These are phyloP conservation scores for Nakazawaea ambrosiae DNA, from an alignment of 805 yeast genomes.

Conservation along the genomic window DNA sequence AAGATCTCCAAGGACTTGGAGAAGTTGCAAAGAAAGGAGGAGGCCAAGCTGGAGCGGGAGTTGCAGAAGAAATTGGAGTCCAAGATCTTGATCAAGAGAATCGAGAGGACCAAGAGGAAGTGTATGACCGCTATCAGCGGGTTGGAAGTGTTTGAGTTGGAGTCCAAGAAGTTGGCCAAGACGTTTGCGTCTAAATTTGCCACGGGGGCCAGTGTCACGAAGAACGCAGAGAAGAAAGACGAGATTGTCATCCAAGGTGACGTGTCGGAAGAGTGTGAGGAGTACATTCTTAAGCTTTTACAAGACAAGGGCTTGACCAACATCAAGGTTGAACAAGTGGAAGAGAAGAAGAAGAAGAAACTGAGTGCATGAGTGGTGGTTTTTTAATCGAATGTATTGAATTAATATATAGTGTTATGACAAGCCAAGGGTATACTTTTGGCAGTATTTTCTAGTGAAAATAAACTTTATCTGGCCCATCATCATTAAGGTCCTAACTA, in stretches of 20 bases:
- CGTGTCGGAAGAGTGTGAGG: slow-evolving; percentile 86
- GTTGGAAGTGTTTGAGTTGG: slow-evolving; percentile 81
- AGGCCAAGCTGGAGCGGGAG: slow-evolving; percentile 78
- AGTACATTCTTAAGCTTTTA: slow-evolving; percentile 58
- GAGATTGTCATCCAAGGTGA: slow-evolving; percentile 93
- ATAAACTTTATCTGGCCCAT: no score
- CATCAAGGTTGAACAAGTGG: slow-evolving; percentile 84
- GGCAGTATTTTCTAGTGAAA: no score
- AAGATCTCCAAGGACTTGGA: slow-evolving; percentile 76
- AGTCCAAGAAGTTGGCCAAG: slow-evolving; percentile 85
- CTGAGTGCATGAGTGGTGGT: no score
- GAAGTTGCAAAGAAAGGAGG: slow-evolving; percentile 81
- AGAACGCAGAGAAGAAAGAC: slow-evolving; percentile 85
- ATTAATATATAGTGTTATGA: no score
- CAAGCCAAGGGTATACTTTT: no score
- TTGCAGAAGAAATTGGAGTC: slow-evolving; percentile 71
- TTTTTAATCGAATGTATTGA: no score
- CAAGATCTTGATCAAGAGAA: slow-evolving; percentile 76
- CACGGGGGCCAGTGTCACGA: slow-evolving; percentile 89
- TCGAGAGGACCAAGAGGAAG: slow-evolving; percentile 85
- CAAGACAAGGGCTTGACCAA: slow-evolving; percentile 78
- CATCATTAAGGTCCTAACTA: no score
- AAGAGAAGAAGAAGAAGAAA: slow-evolving; percentile 73
- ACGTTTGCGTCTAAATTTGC: slow-evolving; percentile 92
- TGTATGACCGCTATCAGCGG: slow-evolving; percentile 83